Evolutionary conservation across 495 filamentous ascomycete species (phyloP).

Genomic region (Tuber aestivum): DNA sequence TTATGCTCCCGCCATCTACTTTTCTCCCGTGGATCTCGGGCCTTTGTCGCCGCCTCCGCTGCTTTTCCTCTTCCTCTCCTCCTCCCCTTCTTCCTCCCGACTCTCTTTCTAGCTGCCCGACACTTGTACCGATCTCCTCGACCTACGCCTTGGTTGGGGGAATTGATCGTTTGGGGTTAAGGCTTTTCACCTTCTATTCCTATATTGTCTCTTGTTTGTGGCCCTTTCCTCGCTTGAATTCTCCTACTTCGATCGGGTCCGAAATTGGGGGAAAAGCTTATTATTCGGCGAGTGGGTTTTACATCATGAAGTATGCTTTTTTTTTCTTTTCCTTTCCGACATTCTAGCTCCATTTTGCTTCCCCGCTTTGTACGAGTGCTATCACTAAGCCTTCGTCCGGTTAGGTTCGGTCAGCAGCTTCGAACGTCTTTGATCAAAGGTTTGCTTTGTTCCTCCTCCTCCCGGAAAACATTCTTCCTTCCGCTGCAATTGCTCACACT

Average conservation of each 20-base stretch:
- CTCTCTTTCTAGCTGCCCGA: background rate
- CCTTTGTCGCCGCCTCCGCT: background rate
- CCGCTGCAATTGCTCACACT: background rate
- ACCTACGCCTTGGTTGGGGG: constrained; percentile 25
- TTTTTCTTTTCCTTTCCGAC: background rate
- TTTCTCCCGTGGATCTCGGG: constrained; percentile 7
- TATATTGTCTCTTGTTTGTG: constrained; percentile 1
- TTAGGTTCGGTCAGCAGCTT: constrained; percentile 94
- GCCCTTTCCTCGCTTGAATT: constrained; percentile 6
- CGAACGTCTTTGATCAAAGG: constrained; percentile 78
- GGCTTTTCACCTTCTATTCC: background rate
- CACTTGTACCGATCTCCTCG: constrained; percentile 35
- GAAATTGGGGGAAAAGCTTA: constrained; percentile 8
- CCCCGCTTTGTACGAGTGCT: constrained; percentile 13
- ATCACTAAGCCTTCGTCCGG: constrained; percentile 14
- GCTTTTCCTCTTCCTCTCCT: constrained; percentile 11
- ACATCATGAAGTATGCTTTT: constrained; percentile 36
- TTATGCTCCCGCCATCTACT: constrained; percentile 8
- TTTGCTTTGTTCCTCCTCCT: constrained; percentile 5
- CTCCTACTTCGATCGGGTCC: constrained; percentile 8
- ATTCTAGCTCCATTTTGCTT: background rate
- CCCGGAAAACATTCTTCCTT: background rate
- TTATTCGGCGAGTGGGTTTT: constrained; percentile 9
- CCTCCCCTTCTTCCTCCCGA: constrained; percentile 6
- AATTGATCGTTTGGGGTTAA: constrained; percentile 12